A percentile compares a stretch with the other conserved stretches of the same genome.
Conservation (phyloP, 805 yeast species). For the Saccharomyces paradoxus region DNA sequence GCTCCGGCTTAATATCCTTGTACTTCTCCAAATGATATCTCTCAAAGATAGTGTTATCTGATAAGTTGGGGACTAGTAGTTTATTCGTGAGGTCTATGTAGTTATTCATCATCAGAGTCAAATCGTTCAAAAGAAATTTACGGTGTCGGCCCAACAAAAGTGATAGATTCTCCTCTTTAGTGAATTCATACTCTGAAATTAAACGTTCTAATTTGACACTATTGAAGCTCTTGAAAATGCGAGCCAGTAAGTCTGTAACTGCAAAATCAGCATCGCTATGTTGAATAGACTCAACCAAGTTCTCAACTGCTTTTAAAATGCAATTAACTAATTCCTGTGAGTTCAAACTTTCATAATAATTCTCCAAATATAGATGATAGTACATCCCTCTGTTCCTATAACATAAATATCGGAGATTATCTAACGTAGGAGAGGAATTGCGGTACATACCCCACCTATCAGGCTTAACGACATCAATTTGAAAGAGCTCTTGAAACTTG, state of each 20-base stretch:
- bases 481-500: slow-evolving; percentile 55
- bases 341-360: slow-evolving; percentile 17
- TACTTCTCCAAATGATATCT: neutral
- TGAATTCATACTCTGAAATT: slow-evolving; percentile 51
- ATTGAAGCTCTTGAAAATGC: slow-evolving; percentile 44
- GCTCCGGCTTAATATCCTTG: neutral
- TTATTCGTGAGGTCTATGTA: neutral
- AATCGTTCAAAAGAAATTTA: neutral
- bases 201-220: slow-evolving; percentile 44
- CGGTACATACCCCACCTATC: slow-evolving; percentile 33
- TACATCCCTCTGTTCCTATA: slow-evolving; percentile 77
- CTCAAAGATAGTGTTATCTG: neutral
- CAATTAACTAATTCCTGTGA: slow-evolving; percentile 36
- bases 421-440: slow-evolving; percentile 54
- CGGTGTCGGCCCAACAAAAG: slow-evolving; percentile 14
- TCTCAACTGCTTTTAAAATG: slow-evolving; percentile 44
- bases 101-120: neutral
- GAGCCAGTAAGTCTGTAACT: slow-evolving; percentile 42
- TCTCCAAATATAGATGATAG: slow-evolving; percentile 36
- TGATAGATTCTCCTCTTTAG: slow-evolving; percentile 30
- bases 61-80: neutral
- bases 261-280: slow-evolving; percentile 61
- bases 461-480: slow-evolving; percentile 54
- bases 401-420: slow-evolving; percentile 65
- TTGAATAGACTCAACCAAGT: slow-evolving; percentile 54